A percentile compares a stretch with the other conserved stretches of the same genome.
Conservation (phyloP, 805 yeast species). For the Candida verbasci region DNA sequence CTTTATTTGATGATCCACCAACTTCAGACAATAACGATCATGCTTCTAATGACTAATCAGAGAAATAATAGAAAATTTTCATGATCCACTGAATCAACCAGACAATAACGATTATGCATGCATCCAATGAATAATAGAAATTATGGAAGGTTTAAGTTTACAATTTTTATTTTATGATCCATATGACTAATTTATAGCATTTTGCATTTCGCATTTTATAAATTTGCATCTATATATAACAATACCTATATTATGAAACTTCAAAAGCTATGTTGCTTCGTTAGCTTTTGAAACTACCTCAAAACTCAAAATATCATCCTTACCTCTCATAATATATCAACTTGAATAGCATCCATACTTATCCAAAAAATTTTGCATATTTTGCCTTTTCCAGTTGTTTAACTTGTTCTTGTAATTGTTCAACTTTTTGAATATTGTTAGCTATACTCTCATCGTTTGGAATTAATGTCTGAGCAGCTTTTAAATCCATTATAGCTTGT, state of each 20-base stretch:
- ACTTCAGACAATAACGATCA: neutral
- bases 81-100: too few species aligned
- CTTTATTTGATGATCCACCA: constrained; percentile 17
- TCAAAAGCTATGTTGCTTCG: neutral
- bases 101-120: too few species aligned
- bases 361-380: constrained; percentile 59
- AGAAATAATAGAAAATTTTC: too few species aligned
- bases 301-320: too few species aligned
- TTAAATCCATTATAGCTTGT: constrained; percentile 45
- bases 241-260: neutral
- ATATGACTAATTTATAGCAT: neutral
- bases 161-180: constrained; percentile 19
- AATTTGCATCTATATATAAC: neutral
- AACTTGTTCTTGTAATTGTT: constrained; percentile 34
- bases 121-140: too few species aligned
- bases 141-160: constrained; percentile 25
- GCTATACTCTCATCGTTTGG: constrained; percentile 49
- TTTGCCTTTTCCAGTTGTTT: constrained; percentile 50
- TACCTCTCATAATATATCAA: too few species aligned
- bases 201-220: neutral
- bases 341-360: constrained; percentile 6
- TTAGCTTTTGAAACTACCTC: too few species aligned
- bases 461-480: constrained; percentile 37
- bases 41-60: constrained; percentile 1
- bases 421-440: constrained; percentile 39